These are phyloP conservation scores for Boletus calvinii DNA, from an alignment of 1,284 basidiomycete species.

Conservation along the genomic window DNA sequence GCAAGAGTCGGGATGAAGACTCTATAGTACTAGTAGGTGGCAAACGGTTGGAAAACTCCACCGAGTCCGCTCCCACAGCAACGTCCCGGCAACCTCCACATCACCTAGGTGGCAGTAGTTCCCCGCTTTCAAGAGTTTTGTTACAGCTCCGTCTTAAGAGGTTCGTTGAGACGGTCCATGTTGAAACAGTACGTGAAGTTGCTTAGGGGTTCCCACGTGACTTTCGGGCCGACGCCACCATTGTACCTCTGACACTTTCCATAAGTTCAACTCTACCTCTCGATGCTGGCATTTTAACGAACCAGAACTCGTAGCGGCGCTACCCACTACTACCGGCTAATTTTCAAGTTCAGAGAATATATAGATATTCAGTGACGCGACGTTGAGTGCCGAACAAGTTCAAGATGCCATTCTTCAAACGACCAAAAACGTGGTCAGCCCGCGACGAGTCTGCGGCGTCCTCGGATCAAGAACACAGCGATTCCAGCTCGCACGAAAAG, in stretches of 20 bases:
- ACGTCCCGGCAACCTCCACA: no score
- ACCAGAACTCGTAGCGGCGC: background rate
- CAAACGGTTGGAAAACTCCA: no score
- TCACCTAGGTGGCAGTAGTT: no score
- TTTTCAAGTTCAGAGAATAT: background rate
- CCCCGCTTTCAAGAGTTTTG: no score
- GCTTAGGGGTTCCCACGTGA: no score
- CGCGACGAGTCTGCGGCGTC: slow-evolving; percentile 15
- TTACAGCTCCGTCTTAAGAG: no score
- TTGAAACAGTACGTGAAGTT: no score
- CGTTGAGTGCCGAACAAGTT: background rate
- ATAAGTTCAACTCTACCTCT: background rate
- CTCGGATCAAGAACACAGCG: slow-evolving; percentile 18
- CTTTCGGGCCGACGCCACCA: background rate
- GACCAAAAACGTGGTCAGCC: slow-evolving; percentile 21
- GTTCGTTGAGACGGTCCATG: no score
- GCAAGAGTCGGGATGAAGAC: no score
- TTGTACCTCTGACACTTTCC: background rate
- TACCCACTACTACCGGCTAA: background rate
- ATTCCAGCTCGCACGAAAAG: background rate
- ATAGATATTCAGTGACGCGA: background rate
- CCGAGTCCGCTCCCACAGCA: no score
- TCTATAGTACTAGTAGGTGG: no score
- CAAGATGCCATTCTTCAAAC: slow-evolving; percentile 25
- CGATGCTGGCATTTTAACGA: background rate